Base-by-base conservation (phyloP, 2,329 filamentous ascomycete species). In the Talaromyces sp. region DNA sequence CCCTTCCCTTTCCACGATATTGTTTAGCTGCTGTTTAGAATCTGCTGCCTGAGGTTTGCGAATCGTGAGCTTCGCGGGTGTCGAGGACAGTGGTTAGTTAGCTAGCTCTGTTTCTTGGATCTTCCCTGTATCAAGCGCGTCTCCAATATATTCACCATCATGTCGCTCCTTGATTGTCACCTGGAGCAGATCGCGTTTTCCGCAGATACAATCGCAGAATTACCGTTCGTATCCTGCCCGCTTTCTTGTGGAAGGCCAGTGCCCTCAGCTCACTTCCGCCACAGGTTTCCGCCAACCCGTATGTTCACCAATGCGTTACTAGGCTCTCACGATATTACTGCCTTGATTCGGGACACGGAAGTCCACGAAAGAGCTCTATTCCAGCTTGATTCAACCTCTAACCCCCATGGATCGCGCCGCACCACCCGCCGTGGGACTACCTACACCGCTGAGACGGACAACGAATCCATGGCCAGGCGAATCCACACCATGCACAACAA, bases 221-320 rank as follows among this genome's bases (percentile, higher is more conserved):
- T 92, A 16, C 87, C 87, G 89, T 91, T 76, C 56, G 84, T 57
- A 36, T 27, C 7, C 14, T 40, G 27, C 11, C 22, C 11, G 17
- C 7, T 3, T 7, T 4, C 14, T 16, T 36, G 24, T 16, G 14
- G n/a, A 30, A 14, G 16, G 1, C 13, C n/a, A 32, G 16, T 13
- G 19, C 29, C 11, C 30, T 24, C 36, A 39, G 45, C 24, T 40
- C 17, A 42, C 54, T 9, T 32, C 45, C 51, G 39, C 54, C 20
- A 45, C 67, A 95, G 91, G 30, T 97, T 97, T 65, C 90, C 90
- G 36, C 85, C 85, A 2, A 90, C 93, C n/a, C 95, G 90, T 66
- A 91, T 94, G 67, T 99, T 97, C 76, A 94, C 92, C 62, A 97
- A 96, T 71, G 91, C 94, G 30, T 82, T 99, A 35, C 86, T 97